A percentile compares a stretch with the other conserved stretches of the same genome.
These are phyloP conservation scores for Xenoacremonium recifei DNA, from an alignment of 2,329 filamentous ascomycete genomes.

Conservation along the genomic window DNA sequence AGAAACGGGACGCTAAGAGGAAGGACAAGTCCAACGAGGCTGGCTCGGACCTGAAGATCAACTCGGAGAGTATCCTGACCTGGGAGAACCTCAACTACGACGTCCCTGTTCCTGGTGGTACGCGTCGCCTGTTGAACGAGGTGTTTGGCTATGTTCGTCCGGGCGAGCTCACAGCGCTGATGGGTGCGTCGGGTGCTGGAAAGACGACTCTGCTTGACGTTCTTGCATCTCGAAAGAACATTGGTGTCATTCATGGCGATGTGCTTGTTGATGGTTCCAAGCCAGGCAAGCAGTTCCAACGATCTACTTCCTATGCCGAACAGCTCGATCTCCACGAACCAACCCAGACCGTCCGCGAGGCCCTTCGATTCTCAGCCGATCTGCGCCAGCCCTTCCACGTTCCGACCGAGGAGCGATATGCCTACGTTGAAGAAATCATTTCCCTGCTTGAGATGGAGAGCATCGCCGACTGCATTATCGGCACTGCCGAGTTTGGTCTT, in stretches of 20 bases:
- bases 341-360: slow-evolving; percentile 62
- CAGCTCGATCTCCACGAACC: slow-evolving; percentile 63
- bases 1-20: slow-evolving; percentile 58
- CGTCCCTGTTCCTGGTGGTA: slow-evolving; percentile 58
- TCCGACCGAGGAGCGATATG: slow-evolving; percentile 53
- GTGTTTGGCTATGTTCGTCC: slow-evolving; percentile 71
- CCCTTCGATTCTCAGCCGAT: slow-evolving; percentile 61
- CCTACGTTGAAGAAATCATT: slow-evolving; percentile 62
- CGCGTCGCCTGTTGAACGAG: slow-evolving; percentile 53
- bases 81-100: slow-evolving; percentile 86
- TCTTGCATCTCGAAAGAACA: slow-evolving; percentile 60
- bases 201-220: slow-evolving; percentile 86
- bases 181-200: slow-evolving; percentile 82
- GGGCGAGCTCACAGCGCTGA: slow-evolving; percentile 73
- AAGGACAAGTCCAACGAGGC: slow-evolving; percentile 44
- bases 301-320: slow-evolving; percentile 61
- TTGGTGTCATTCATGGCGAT: slow-evolving; percentile 57
- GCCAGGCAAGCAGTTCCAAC: slow-evolving; percentile 59
- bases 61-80: slow-evolving; percentile 69
- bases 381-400: slow-evolving; percentile 56
- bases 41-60: slow-evolving; percentile 52
- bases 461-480: slow-evolving; percentile 59
- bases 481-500: slow-evolving; percentile 64
- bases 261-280: slow-evolving; percentile 56
- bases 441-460: slow-evolving; percentile 57